Evolutionary conservation across 106 monocot species (phyloP).

Genomic region (Alisma plantagoaquatica): DNA sequence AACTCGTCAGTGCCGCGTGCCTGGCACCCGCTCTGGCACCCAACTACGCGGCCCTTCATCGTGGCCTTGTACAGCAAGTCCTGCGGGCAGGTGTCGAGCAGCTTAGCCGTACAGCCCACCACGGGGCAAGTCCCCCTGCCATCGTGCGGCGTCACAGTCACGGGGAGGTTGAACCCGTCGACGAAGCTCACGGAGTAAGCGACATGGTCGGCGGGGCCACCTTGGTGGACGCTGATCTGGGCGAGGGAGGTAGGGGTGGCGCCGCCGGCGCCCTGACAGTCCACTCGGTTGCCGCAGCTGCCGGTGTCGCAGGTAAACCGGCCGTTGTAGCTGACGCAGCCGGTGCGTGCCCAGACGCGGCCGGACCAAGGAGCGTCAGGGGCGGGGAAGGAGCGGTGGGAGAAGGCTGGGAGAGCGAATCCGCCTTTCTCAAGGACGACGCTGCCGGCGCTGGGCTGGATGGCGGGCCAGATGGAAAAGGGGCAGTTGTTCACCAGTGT

Average conservation of each 20-base stretch:
- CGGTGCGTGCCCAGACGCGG: slow-evolving; percentile 61
- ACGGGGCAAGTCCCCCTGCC: slow-evolving; percentile 75
- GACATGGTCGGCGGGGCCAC: slow-evolving; percentile 30
- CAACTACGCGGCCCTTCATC: slow-evolving; percentile 30
- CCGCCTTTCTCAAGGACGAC: slow-evolving; percentile 44
- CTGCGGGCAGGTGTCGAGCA: slow-evolving; percentile 49
- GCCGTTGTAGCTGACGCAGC: slow-evolving; percentile 14
- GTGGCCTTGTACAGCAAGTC: slow-evolving; percentile 43
- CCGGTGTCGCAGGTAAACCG: slow-evolving; percentile 43
- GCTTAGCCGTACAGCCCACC: slow-evolving; percentile 60
- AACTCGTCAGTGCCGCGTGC: slow-evolving; percentile 76
- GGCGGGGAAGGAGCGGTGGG: slow-evolving; percentile 48
- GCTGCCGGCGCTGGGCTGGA: slow-evolving; percentile 63
- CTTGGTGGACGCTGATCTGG: slow-evolving; percentile 67
- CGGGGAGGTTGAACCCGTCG: slow-evolving; percentile 75
- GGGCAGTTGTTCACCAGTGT: slow-evolving; percentile 82
- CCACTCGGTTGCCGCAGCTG: slow-evolving; percentile 45
- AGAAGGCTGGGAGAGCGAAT: slow-evolving; percentile 38
- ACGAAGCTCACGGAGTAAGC: slow-evolving; percentile 78
- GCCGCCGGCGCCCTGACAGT: slow-evolving; percentile 45
- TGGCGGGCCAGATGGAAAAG: slow-evolving; percentile 54
- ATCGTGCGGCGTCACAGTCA: slow-evolving; percentile 76
- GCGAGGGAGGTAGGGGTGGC: slow-evolving; percentile 41
- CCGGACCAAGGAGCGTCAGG: slow-evolving; percentile 48
- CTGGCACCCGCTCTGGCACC: slow-evolving; percentile 78